A percentile compares a stretch with the other conserved stretches of the same genome.
Conservation (phyloP, 768 basidiomycete species). For the Macrolepiota dolichaula region DNA sequence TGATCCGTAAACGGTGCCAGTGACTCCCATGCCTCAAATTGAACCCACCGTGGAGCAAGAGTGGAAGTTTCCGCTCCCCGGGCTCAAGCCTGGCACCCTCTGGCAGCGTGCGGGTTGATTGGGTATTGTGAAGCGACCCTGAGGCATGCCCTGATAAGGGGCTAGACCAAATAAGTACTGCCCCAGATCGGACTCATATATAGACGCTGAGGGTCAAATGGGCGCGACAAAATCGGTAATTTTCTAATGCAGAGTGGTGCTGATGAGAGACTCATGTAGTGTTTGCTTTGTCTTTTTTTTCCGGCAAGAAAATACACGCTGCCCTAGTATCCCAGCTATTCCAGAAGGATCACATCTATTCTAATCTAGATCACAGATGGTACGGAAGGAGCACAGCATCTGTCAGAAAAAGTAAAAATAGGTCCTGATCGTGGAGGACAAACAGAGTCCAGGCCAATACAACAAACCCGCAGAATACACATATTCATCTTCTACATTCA, state of each 20-base stretch:
- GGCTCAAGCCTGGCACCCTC: constrained; percentile 2
- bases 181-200: not conserved
- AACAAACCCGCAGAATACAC: not conserved
- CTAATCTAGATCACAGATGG: constrained; percentile 13
- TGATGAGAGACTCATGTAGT: not conserved
- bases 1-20: constrained; percentile 5
- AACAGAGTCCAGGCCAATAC: not conserved
- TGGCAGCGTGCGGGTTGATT: constrained; percentile 3
- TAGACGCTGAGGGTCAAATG: not conserved
- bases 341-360: constrained; percentile 3
- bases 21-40: not conserved
- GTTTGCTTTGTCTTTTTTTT: not conserved
- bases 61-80: constrained; percentile 7
- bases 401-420: constrained; percentile 13
- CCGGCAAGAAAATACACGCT: not conserved
- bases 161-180: constrained; percentile 1
- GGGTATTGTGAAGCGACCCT: constrained; percentile 5
- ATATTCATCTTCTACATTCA: not conserved
- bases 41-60: not conserved
- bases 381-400: constrained; percentile 1
- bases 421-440: not conserved
- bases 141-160: constrained; percentile 4
- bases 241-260: not conserved
- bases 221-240: not conserved
- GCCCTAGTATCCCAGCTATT: not conserved